Percentiles rank a stretch among this genome's conserved stretches.
Conservation (phyloP, 495 filamentous ascomycete species). For the Penicillium fimorum region DNA sequence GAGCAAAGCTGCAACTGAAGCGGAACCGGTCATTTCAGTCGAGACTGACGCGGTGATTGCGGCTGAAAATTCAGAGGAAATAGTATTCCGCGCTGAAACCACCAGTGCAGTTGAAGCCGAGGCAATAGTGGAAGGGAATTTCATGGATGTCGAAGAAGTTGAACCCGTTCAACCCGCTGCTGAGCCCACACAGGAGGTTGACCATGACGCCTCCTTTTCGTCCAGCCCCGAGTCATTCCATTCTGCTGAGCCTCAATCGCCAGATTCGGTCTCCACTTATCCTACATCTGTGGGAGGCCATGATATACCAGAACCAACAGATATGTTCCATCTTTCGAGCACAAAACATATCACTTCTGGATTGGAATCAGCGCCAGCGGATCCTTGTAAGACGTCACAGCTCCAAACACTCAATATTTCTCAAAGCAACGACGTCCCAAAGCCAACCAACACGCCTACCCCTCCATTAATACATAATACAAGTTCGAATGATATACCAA, state of each 20-base stretch:
- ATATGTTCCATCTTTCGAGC: conserved; percentile 3
- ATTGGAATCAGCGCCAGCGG: not conserved
- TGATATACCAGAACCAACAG: conserved; percentile 17
- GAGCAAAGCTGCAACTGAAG: not conserved
- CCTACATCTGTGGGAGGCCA: conserved; percentile 31
- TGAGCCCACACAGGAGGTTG: conserved; percentile 24
- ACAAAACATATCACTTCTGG: not conserved
- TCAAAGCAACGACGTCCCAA: not conserved
- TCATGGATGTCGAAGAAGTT: not conserved
- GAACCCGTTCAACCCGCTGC: not conserved
- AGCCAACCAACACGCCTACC: not conserved
- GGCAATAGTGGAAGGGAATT: not conserved
- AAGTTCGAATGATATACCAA: not conserved
- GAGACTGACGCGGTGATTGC: not conserved
- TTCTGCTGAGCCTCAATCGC: conserved; percentile 47
- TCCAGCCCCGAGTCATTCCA: conserved; percentile 62
- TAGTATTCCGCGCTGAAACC: not conserved
- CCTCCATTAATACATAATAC: not conserved
- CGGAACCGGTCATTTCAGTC: not conserved
- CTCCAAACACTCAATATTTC: not conserved
- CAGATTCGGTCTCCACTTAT: conserved; percentile 23
- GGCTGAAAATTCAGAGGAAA: not conserved
- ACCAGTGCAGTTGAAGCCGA: not conserved
- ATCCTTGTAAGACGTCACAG: not conserved
- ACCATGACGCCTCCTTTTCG: conserved; percentile 42